These are phyloP conservation scores for Sclerotinia nivalis DNA, from an alignment of 2,329 filamentous ascomycete species.

Conservation along the genomic window DNA sequence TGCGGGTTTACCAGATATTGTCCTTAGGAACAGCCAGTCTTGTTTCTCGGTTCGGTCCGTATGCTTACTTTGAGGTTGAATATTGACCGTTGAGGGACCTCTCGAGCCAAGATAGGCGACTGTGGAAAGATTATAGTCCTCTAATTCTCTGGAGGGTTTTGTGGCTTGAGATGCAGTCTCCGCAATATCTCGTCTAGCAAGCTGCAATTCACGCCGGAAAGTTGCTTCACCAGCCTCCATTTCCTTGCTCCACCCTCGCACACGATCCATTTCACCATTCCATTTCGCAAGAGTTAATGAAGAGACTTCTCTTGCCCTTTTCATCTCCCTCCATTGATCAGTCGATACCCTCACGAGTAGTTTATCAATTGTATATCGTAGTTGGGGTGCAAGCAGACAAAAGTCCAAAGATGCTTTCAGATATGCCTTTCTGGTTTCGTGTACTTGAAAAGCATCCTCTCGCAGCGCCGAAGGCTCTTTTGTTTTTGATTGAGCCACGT, in stretches of 20 bases:
- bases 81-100: constrained; percentile 58
- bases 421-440: constrained; percentile 88
- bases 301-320: constrained; percentile 65
- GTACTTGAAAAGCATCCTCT: constrained; percentile 94
- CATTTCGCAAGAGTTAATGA: constrained; percentile 63
- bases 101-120: constrained; percentile 79
- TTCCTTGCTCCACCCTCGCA: constrained; percentile 89
- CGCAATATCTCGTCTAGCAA: constrained; percentile 78
- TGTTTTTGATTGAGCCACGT: constrained; percentile 81
- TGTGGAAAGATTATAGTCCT: constrained; percentile 87
- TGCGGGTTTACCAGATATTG: constrained; percentile 82
- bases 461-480: constrained; percentile 90
- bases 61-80: constrained; percentile 53
- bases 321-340: constrained; percentile 88
- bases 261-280: constrained; percentile 81
- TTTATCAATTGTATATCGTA: constrained; percentile 81
- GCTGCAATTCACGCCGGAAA: constrained; percentile 78
- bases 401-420: constrained; percentile 93
- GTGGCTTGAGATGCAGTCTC: constrained; percentile 69
- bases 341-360: constrained; percentile 80
- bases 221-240: constrained; percentile 87
- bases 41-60: constrained; percentile 70
- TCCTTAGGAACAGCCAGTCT: constrained; percentile 87
- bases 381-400: constrained; percentile 81
- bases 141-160: constrained; percentile 86